Conservation (phyloP, 1,139 yeast species). For the Pichia sp. region DNA sequence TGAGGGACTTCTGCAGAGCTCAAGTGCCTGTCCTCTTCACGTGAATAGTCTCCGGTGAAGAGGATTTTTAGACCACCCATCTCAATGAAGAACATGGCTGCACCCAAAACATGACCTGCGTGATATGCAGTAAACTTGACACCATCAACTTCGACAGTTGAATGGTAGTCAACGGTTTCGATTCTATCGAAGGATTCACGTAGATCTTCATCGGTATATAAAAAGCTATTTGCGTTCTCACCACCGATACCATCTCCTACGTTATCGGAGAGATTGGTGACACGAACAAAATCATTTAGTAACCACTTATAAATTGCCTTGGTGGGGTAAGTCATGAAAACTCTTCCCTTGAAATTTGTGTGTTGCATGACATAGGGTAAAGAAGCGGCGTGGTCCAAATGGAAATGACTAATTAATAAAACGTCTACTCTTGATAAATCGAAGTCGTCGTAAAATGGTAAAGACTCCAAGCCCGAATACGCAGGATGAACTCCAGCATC, state of each 20-base stretch:
- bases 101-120: conserved; percentile 98
- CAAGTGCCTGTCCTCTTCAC: conserved; percentile 93
- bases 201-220: conserved; percentile 89
- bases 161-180: conserved; percentile 92
- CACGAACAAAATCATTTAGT: conserved; percentile 88
- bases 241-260: conserved; percentile 31
- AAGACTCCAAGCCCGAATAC: conserved; percentile 77
- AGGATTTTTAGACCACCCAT: conserved; percentile 86
- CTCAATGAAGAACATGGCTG: conserved; percentile 95
- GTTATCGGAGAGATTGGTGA: conserved; percentile 65
- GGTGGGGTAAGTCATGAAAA: conserved; percentile 98
- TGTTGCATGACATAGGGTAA: conserved; percentile 97
- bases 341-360: conserved; percentile 89
- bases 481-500: conserved; percentile 99
- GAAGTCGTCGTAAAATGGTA: conserved; percentile 93
- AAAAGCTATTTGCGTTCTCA: conserved; percentile 40
- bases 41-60: conserved; percentile 94
- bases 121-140: conserved; percentile 95
- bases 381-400: conserved; percentile 96
- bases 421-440: conserved; percentile 86
- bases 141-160: conserved; percentile 91
- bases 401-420: conserved; percentile 87
- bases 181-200: conserved; percentile 82
- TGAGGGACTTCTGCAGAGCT: conserved; percentile 96
- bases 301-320: conserved; percentile 97